Conservation (phyloP, 2,329 filamentous ascomycete species). For the Aureobasidium lini region DNA sequence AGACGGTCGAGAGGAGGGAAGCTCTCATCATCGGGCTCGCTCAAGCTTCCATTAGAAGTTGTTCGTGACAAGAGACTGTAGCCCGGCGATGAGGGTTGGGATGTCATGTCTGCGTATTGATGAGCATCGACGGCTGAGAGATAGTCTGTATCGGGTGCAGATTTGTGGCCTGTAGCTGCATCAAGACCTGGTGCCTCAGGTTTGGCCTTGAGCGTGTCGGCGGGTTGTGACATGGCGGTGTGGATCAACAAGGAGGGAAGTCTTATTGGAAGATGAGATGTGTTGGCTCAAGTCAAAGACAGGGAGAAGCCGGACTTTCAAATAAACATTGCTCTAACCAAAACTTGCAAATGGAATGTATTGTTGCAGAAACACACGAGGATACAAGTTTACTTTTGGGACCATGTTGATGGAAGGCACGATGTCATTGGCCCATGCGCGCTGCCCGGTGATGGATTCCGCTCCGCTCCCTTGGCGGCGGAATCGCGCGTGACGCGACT, state of each 20-base stretch:
- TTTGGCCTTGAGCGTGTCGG: slow-evolving; percentile 17
- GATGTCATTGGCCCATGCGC: slow-evolving; percentile 7
- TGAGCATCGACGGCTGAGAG: slow-evolving; percentile 32
- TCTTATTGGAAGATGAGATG: not conserved
- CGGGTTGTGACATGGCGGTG: slow-evolving; percentile 18
- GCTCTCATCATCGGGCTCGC: slow-evolving; percentile 62
- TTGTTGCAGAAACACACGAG: not conserved
- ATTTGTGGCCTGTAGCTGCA: not conserved
- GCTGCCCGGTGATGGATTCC: not conserved
- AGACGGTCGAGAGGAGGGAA: slow-evolving; percentile 85
- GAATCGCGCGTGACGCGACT: not conserved
- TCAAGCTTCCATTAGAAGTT: slow-evolving; percentile 14
- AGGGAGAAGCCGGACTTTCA: not conserved
- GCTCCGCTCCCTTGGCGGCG: not conserved
- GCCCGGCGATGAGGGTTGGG: slow-evolving; percentile 39
- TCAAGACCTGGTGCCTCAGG: slow-evolving; percentile 14
- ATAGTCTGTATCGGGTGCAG: slow-evolving; percentile 22
- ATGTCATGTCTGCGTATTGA: slow-evolving; percentile 5
- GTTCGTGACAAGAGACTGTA: slow-evolving; percentile 56
- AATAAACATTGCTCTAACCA: not conserved
- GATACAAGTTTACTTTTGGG: slow-evolving; percentile 1
- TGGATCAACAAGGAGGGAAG: not conserved
- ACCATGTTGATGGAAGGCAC: not conserved
- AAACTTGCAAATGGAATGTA: not conserved
- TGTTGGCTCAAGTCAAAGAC: not conserved